Conservation (phyloP, 768 basidiomycete species). For the Strobilomyces dryophilus region DNA sequence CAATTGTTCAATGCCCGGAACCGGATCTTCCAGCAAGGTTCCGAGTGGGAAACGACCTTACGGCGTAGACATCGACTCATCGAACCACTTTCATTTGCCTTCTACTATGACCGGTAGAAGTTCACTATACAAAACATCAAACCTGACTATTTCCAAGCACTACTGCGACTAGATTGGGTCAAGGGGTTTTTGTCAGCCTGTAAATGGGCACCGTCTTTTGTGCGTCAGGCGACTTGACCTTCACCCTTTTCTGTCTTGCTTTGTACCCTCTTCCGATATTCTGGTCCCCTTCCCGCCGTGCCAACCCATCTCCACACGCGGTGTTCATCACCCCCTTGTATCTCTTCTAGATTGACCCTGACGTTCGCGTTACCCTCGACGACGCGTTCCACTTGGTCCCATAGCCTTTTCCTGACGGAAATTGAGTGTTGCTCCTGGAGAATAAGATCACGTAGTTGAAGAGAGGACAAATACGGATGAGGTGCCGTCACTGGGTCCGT, state of each 20-base stretch:
- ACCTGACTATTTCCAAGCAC: conserved; percentile 17
- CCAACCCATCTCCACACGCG: conserved; percentile 94
- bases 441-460: conserved; percentile 85
- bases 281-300: conserved; percentile 32
- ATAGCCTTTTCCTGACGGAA: conserved; percentile 57
- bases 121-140: conserved; percentile 20
- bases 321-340: conserved; percentile 80
- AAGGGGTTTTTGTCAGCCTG: conserved; percentile 21
- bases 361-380: conserved; percentile 93
- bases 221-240: conserved; percentile 17
- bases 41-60: conserved; percentile 22
- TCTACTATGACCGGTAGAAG: conserved; percentile 13
- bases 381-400: conserved; percentile 78
- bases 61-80: conserved; percentile 21
- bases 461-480: conserved; percentile 74
- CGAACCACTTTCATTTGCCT: conserved; percentile 24
- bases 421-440: conserved; percentile 80
- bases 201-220: conserved; percentile 11
- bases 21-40: conserved; percentile 32
- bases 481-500: conserved; percentile 74
- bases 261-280: conserved; percentile 33
- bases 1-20: conserved; percentile 27
- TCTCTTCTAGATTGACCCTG: conserved; percentile 77
- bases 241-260: conserved; percentile 26
- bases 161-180: conserved; percentile 15